Evolutionary conservation across 495 filamentous ascomycete genomes (phyloP).

Genomic region (Cairneyella variabilis): DNA sequence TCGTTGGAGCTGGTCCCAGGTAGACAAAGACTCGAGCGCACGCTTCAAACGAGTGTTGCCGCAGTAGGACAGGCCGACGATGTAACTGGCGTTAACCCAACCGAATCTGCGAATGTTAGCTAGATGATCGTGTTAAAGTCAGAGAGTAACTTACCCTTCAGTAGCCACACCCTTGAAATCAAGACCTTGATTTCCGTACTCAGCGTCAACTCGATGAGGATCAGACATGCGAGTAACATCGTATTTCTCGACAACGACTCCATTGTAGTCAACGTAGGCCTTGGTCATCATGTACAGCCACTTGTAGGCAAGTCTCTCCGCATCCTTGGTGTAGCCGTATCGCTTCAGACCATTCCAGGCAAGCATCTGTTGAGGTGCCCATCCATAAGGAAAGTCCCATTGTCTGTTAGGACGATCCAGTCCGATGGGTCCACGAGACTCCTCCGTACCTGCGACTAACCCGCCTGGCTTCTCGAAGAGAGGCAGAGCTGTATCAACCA

Average conservation of each 20-base stretch:
- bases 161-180: conserved; percentile 92
- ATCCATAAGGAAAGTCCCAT: conserved; percentile 98
- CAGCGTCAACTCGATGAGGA: conserved; percentile 88
- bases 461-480: conserved; percentile 84
- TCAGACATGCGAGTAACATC: conserved; percentile 87
- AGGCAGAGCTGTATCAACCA: conserved; percentile 75
- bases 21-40: conserved; percentile 77
- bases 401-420: conserved; percentile 87
- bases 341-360: conserved; percentile 89
- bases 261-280: conserved; percentile 95
- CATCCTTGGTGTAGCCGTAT: conserved; percentile 87
- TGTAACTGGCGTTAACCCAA: conserved; percentile 97
- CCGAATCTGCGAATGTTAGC: conserved; percentile 66
- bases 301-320: conserved; percentile 82
- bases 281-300: conserved; percentile 98
- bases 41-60: conserved; percentile 80
- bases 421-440: conserved; percentile 74
- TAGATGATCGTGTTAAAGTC: neutral
- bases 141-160: conserved; percentile 73
- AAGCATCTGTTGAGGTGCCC: conserved; percentile 98
- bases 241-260: conserved; percentile 97
- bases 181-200: conserved; percentile 94
- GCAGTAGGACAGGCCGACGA: conserved; percentile 74
- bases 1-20: conserved; percentile 48
- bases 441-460: conserved; percentile 82